phyloP scores from a whole-genome alignment of 345 rosid species.

The Abelmoschus esculentus region DNA sequence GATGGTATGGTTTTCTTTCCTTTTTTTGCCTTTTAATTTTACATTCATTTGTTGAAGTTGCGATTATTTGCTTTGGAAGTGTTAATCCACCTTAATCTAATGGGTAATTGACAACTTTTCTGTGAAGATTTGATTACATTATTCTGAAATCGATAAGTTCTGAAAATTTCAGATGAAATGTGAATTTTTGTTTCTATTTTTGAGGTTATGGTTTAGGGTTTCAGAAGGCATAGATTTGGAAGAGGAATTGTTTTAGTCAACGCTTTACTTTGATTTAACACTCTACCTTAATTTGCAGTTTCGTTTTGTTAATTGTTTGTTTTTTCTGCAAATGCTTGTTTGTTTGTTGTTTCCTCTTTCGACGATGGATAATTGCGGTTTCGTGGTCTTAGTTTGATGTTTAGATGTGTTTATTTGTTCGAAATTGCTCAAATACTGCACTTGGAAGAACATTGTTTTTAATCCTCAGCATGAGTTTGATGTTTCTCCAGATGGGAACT shows the following conservation, averaged over 20 bases:
- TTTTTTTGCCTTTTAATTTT: not conserved
- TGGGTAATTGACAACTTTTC: not conserved
- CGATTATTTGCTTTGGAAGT: not conserved
- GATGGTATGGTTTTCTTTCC: conserved; percentile 23
- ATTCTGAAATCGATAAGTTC: not conserved
- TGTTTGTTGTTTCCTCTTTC: not conserved
- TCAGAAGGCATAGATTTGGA: not conserved
- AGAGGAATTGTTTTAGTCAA: not conserved
- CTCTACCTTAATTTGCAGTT: conserved; percentile 12
- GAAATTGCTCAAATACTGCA: not conserved
- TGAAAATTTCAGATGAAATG: not conserved
- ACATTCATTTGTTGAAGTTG: not conserved
- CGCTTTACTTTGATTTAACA: not conserved
- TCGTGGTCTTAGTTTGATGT: not conserved
- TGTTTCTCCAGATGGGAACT: conserved; percentile 27
- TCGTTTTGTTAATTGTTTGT: conserved; percentile 16
- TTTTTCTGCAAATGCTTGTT: not conserved
- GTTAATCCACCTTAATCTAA: not conserved
- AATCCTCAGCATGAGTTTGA: conserved; percentile 11
- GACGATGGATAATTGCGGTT: not conserved
- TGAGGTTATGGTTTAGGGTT: not conserved
- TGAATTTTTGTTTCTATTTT: not conserved
- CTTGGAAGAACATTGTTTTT: conserved; percentile 2
- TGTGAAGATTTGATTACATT: not conserved
- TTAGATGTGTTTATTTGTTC: not conserved